These are phyloP conservation scores for Chloromonas sp. DNA, from an alignment of 163 green algal genomes.

Conservation along the genomic window DNA sequence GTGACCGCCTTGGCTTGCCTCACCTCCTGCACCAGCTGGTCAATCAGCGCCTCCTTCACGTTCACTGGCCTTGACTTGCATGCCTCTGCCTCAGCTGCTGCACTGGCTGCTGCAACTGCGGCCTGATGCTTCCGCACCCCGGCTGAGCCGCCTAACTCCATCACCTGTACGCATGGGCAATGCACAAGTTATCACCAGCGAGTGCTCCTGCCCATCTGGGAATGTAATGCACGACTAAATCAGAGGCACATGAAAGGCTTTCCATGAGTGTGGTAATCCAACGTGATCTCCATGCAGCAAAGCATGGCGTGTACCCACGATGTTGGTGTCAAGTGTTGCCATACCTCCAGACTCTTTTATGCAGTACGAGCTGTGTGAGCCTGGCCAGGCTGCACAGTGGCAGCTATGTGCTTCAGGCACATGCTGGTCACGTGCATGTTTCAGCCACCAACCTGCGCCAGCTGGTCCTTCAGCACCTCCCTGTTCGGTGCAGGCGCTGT, in stretches of 20 bases:
- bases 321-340: background rate
- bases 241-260: background rate
- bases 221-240: background rate
- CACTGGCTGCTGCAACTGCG: background rate
- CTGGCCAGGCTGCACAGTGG: background rate
- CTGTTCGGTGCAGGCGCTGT: slow-evolving; percentile 7
- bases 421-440: background rate
- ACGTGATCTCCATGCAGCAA: background rate
- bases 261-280: background rate
- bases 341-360: background rate
- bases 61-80: background rate
- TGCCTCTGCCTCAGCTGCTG: background rate
- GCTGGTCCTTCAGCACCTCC: slow-evolving; percentile 19
- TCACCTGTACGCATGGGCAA: background rate
- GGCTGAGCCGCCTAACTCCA: background rate
- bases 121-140: background rate
- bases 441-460: background rate
- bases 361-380: background rate
- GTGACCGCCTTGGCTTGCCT: background rate
- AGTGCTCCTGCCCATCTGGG: background rate
- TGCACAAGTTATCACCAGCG: background rate
- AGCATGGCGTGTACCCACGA: background rate
- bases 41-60: background rate
- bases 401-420: slow-evolving; percentile 5
- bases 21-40: background rate